These are phyloP conservation scores for Ceratocystis destructans DNA, from an alignment of 2,329 filamentous ascomycete genomes.

Conservation along the genomic window DNA sequence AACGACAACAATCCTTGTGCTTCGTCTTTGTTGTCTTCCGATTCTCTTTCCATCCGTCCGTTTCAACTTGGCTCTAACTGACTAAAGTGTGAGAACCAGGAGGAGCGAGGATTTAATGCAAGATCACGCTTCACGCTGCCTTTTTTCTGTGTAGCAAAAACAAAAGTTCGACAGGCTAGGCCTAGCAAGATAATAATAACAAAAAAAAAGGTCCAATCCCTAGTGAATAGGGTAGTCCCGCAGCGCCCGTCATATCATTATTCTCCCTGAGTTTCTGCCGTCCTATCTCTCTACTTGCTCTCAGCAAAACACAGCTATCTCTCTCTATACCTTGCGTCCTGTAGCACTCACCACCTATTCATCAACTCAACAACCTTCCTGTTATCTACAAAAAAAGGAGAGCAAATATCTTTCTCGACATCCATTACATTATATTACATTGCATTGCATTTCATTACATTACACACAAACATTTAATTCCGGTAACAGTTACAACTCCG, in stretches of 20 bases:
- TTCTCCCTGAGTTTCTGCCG: neutral
- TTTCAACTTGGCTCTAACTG: neutral
- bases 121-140: conserved; percentile 4
- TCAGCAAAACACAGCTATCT: neutral
- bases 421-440: no score
- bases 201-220: neutral
- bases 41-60: neutral
- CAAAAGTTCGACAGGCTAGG: conserved; percentile 7
- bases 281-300: neutral
- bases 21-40: neutral
- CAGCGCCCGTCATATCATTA: neutral
- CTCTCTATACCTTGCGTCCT: no score
- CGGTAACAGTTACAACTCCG: neutral
- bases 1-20: neutral
- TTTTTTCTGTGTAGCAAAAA: neutral
- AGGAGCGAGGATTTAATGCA: neutral
- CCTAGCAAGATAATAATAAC: neutral
- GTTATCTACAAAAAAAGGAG: neutral
- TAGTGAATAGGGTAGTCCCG: neutral
- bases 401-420: no score
- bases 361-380: neutral
- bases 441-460: neutral
- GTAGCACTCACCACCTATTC: no score
- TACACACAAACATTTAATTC: conserved; percentile 1
- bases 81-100: neutral